Conservation (phyloP, 73 alveolate genomes). For the Effrenium voratum region DNA sequence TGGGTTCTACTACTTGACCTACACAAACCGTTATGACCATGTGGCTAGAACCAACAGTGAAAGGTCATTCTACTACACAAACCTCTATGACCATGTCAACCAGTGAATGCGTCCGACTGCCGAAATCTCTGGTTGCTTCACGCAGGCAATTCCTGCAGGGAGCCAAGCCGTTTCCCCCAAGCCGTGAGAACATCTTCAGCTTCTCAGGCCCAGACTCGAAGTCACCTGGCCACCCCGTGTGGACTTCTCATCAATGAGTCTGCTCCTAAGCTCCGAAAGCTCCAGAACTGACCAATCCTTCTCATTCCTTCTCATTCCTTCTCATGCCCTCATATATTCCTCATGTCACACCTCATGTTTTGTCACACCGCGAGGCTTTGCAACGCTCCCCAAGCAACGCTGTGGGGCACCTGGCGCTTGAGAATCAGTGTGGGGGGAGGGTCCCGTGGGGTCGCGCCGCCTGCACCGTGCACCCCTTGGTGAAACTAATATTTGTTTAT, state of each 20-base stretch:
- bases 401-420: background rate
- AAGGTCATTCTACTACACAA: too few relatives aligned
- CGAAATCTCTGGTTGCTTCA: too few relatives aligned
- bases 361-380: constrained; percentile 33
- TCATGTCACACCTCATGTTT: background rate
- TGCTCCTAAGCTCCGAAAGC: background rate
- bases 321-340: background rate
- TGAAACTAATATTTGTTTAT: too few relatives aligned
- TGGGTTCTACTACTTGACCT: too few relatives aligned
- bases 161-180: too few relatives aligned
- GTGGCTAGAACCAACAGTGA: too few relatives aligned
- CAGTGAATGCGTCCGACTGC: too few relatives aligned
- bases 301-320: background rate
- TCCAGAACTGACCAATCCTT: background rate
- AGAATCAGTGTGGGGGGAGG: background rate
- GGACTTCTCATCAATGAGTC: constrained; percentile 88
- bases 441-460: too few relatives aligned
- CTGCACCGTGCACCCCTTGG: too few relatives aligned
- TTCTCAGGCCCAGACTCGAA: constrained; percentile 80
- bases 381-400: constrained; percentile 74
- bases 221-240: constrained; percentile 68
- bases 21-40: too few relatives aligned
- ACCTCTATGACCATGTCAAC: too few relatives aligned
- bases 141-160: constrained; percentile 21
- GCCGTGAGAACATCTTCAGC: too few relatives aligned